Evolutionary conservation across 345 rosid species (phyloP).

Genomic region (Odontarrhena argentea): DNA sequence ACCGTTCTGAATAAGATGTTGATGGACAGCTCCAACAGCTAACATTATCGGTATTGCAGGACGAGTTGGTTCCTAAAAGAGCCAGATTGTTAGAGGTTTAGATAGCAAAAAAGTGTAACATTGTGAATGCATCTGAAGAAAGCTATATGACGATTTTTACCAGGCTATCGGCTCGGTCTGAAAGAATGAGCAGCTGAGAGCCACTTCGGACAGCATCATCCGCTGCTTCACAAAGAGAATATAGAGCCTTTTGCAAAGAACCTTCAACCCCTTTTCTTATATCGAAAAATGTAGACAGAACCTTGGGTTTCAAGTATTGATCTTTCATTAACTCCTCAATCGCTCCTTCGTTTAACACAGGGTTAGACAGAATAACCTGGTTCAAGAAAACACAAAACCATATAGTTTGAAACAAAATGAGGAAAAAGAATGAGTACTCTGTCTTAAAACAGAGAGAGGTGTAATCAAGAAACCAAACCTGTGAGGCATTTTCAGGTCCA

Average conservation of each 20-base stretch:
- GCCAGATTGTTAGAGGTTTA: constrained; percentile 11
- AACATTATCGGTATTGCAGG: constrained; percentile 95
- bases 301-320: constrained; percentile 61
- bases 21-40: constrained; percentile 98
- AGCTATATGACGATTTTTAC: constrained; percentile 44
- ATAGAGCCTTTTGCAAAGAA: constrained; percentile 72
- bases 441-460: not conserved
- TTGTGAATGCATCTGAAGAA: constrained; percentile 11
- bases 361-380: constrained; percentile 82
- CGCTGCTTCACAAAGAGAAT: constrained; percentile 87
- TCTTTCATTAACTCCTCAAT: constrained; percentile 80
- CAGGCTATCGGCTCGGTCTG: constrained; percentile 76
- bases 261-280: constrained; percentile 92
- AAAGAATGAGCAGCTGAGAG: constrained; percentile 88
- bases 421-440: not conserved
- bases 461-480: constrained; percentile 49
- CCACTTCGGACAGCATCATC: constrained; percentile 98
- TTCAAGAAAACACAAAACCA: constrained; percentile 22
- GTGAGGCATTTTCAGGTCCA: constrained; percentile 95
- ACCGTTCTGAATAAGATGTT: constrained; percentile 98
- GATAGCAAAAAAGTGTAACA: not conserved
- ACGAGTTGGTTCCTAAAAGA: constrained; percentile 78
- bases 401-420: constrained; percentile 4
- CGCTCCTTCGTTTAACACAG: constrained; percentile 88
- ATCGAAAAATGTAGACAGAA: constrained; percentile 79